phyloP scores from a whole-genome alignment of 2,329 filamentous ascomycete species.

The Curvularia eragrostidis region DNA sequence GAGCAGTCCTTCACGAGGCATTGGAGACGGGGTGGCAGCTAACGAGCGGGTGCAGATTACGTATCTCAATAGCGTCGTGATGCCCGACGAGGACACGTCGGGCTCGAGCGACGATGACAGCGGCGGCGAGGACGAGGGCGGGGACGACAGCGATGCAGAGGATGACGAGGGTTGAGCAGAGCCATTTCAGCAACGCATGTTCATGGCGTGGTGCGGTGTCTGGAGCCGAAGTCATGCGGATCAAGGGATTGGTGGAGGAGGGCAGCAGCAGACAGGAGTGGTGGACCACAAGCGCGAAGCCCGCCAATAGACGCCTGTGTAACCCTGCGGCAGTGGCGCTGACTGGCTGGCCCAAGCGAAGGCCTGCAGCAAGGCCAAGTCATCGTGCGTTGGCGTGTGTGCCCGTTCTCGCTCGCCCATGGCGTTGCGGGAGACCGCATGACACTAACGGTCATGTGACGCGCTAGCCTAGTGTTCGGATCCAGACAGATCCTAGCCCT shows the following conservation, averaged over 20 bases:
- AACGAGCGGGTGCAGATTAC: slow-evolving; percentile 53
- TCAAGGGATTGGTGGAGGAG: slow-evolving; percentile 13
- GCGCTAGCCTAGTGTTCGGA: slow-evolving; percentile 6
- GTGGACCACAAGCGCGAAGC: slow-evolving; percentile 28
- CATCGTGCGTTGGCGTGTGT: slow-evolving; percentile 26
- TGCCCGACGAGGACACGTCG: slow-evolving; percentile 54
- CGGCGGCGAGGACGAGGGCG: slow-evolving; percentile 20
- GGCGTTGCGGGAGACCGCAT: slow-evolving; percentile 27
- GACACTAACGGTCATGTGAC: slow-evolving; percentile 30
- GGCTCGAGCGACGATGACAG: slow-evolving; percentile 38
- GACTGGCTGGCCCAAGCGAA: slow-evolving; percentile 30
- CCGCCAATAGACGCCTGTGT: slow-evolving; percentile 36
- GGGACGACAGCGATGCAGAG: slow-evolving; percentile 17
- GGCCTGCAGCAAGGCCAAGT: slow-evolving; percentile 15
- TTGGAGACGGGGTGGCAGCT: slow-evolving; percentile 20
- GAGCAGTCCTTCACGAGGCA: not conserved
- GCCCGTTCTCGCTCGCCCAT: slow-evolving; percentile 14
- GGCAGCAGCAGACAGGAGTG: slow-evolving; percentile 15
- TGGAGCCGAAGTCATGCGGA: slow-evolving; percentile 13
- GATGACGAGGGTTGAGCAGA: slow-evolving; percentile 22
- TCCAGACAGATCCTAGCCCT: slow-evolving; percentile 19
- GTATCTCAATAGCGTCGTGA: slow-evolving; percentile 59
- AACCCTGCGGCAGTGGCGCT: slow-evolving; percentile 23
- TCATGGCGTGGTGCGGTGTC: slow-evolving; percentile 28
- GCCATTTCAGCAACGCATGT: slow-evolving; percentile 21